Percentiles rank a stretch among this genome's conserved stretches.
These are phyloP conservation scores for Hygrophorus pudorinus DNA, from an alignment of 768 basidiomycete genomes.

Conservation along the genomic window DNA sequence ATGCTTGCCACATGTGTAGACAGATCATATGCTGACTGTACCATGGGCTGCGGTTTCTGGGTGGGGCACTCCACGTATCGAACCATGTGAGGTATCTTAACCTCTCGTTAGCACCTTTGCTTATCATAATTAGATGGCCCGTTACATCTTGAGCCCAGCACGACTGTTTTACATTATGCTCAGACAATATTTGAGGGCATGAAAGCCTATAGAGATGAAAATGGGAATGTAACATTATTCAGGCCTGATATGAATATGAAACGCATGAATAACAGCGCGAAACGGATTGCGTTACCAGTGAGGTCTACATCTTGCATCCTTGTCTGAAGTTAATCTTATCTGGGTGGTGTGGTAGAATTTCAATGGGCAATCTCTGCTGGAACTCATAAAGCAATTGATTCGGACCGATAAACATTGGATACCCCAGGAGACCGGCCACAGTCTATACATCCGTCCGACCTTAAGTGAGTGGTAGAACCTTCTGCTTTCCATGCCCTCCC, in stretches of 20 bases:
- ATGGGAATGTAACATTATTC: conserved; percentile 75
- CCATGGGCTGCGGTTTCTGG: conserved; percentile 65
- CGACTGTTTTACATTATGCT: conserved; percentile 86
- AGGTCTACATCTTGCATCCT: conserved; percentile 12
- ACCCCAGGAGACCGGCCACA: conserved; percentile 78
- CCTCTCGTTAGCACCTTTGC: conserved; percentile 2
- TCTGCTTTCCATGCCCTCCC: background rate
- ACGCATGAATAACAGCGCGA: conserved; percentile 82
- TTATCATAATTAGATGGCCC: conserved; percentile 46
- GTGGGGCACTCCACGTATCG: conserved; percentile 77
- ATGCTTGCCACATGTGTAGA: conserved; percentile 27
- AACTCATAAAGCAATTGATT: conserved; percentile 81
- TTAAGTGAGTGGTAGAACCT: conserved; percentile 32
- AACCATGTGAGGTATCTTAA: conserved; percentile 53
- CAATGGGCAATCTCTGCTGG: conserved; percentile 60
- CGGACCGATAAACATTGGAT: conserved; percentile 85
- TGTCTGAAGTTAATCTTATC: conserved; percentile 1
- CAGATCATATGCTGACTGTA: conserved; percentile 81
- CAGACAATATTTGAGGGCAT: conserved; percentile 88
- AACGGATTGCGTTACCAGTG: conserved; percentile 69
- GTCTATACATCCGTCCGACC: conserved; percentile 84
- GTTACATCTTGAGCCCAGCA: conserved; percentile 62
- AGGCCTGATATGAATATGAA: conserved; percentile 97
- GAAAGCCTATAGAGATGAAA: conserved; percentile 79
- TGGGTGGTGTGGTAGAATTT: conserved; percentile 64